Base-by-base conservation (phyloP, 2,329 filamentous ascomycete genomes). In the Ophiostoma piceae region DNA sequence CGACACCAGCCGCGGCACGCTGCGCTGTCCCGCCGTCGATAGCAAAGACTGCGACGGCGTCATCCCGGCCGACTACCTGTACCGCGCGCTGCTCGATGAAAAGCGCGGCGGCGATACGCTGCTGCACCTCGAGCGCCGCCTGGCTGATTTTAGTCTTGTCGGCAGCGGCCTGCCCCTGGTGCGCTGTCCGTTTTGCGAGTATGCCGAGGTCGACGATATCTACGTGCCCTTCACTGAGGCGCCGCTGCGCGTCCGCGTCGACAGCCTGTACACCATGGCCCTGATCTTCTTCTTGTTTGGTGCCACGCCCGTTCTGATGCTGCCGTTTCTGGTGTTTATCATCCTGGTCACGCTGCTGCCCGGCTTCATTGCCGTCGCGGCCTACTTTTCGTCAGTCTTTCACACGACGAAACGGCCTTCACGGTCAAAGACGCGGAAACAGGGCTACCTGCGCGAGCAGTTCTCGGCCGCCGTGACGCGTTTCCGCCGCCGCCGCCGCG, bases 121-220 rank as follows among this genome's bases (percentile, higher is more conserved):
- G 74, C 84, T 83, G 72, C 91, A 90, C 76, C 87, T 98, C 47
- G 90, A 97, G 76, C 88, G 91, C 74, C 88, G 92, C 39, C 83
- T 96, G 32, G 89, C 91, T 2, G 89, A 90, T 71, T 91, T 96
- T 74, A 87, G 84, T 26, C 84, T 99, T 1, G 79, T 91, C 35
- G 88, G 90, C 70, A 91, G 90, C 32, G 85, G 87, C 29, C 80
- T 97, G 7, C 89, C 91, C 2, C 85, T 98, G 1, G 84, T 95
- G 66, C 88, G 89, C 54, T 98, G 95, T 75, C 93, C 94, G 0
- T 97, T 96, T 77, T 99, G 94, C 82, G 85, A 84, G 74, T 99
- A 98, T 76, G 92, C 92, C 41, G 95, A 98, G 81, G 84, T 93
- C 35, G 92, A 97, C 78, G 89, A 92, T 70, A 81, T 90, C 22